Evolutionary conservation across 495 filamentous ascomycete species (phyloP), one percentile per base, ranked within the genome.

Genomic region (Annulohypoxylon maeteangense): DNA sequence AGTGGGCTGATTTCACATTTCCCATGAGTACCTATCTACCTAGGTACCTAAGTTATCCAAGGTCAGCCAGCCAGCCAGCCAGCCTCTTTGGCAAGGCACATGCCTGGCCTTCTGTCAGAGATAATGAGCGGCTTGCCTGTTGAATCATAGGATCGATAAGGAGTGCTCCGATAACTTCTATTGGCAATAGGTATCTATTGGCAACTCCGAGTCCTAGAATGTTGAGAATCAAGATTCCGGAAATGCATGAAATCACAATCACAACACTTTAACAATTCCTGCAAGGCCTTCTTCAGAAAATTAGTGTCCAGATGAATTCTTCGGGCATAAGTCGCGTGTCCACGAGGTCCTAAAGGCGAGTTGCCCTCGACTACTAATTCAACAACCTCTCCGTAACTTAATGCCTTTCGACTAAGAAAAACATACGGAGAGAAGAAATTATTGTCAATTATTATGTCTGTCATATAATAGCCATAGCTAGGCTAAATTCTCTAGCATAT

Each of bases 1-100:
- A 32, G 50, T 61, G 60, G 60, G 50, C 47, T 61, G 29, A 56
- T 48, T 65, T 68, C 50, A 40, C 36, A 72, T 20, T 68, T 34
- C 40, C 38, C 51, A 62, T 16, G 27, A 23, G 23, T 60, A 60
- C 11, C n/a, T n/a, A n/a, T n/a, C n/a, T n/a, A n/a, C n/a, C n/a
- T n/a, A n/a, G n/a, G n/a, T n/a, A n/a, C n/a, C 44, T 27, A 23
- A 25, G 10, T 18, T 59, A 12, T 59, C 11, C 20, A 25, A 11
- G 53, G 18, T n/a, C 31, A 45, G 23, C 22, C 31, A 42, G 22
- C 4, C 31, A 45, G 23, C 22, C 31, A 42, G 22, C 4, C 31
- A 42, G 29, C 1, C 42, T 1, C 31, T 58, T 40, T 34, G 18
- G 53, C 22, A n/a, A 68, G 44, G 34, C 42, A 45, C 14, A 12